Conservation (phyloP, 2,329 filamentous ascomycete species). For the Didymella sp. region DNA sequence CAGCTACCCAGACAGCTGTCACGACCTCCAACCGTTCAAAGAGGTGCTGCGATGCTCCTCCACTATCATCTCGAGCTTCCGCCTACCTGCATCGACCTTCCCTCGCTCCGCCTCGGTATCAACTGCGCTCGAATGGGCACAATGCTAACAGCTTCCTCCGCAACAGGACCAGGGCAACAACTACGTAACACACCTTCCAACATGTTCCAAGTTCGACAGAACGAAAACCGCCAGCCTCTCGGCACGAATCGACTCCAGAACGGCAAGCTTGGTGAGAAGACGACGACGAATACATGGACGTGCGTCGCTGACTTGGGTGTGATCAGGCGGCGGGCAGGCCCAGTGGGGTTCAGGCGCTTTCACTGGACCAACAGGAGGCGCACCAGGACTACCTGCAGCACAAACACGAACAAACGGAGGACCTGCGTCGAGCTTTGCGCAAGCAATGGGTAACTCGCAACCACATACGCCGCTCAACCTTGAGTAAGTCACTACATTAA, state of each 20-base stretch:
- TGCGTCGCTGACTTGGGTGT: slow-evolving; percentile 29
- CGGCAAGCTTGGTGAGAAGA: slow-evolving; percentile 59
- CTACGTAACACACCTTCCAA: slow-evolving; percentile 61
- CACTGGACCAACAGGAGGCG: slow-evolving; percentile 61
- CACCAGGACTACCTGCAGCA: slow-evolving; percentile 58
- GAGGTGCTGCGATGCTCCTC: neutral
- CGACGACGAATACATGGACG: neutral
- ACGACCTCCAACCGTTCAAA: neutral
- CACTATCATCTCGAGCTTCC: neutral
- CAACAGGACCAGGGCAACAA: slow-evolving; percentile 58
- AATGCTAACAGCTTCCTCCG: slow-evolving; percentile 21
- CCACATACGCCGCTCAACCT: slow-evolving; percentile 62
- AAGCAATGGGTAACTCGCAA: slow-evolving; percentile 62
- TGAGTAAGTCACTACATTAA: slow-evolving; percentile 56
- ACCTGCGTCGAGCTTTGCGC: slow-evolving; percentile 62
- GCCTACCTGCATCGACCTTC: neutral
- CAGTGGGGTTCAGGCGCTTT: slow-evolving; percentile 60
- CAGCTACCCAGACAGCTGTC: neutral
- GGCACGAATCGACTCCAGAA: slow-evolving; percentile 60
- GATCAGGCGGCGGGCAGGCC: slow-evolving; percentile 57
- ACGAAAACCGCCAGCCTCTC: slow-evolving; percentile 57
- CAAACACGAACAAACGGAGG: slow-evolving; percentile 59
- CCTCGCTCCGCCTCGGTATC: neutral
- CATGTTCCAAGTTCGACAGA: slow-evolving; percentile 58
- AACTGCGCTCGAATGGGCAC: slow-evolving; percentile 4